Evolutionary conservation across 2,329 filamentous ascomycete species (phyloP).

Genomic region (Rhynchosporium agropyri): DNA sequence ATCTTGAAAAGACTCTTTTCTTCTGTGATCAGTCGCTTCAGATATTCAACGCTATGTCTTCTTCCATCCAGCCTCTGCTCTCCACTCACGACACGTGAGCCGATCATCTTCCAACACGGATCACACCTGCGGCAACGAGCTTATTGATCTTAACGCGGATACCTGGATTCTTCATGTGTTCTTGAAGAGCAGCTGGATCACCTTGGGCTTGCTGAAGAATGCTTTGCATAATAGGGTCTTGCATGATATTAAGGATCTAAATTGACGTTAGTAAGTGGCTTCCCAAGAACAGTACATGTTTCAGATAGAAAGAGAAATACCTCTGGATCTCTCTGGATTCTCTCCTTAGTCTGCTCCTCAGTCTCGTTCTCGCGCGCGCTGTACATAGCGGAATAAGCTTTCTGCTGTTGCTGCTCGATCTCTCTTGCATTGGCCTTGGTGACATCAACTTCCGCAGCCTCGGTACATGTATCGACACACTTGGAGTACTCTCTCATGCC

Average conservation of each 20-base stretch:
- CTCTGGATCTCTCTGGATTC: constrained; percentile 88
- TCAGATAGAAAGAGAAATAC: constrained; percentile 53
- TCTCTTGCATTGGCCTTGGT: constrained; percentile 80
- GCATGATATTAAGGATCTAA: constrained; percentile 83
- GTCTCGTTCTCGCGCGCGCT: constrained; percentile 89
- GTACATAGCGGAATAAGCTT: constrained; percentile 89
- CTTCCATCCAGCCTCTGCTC: background rate
- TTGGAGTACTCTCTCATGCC: constrained; percentile 99
- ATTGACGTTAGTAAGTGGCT: constrained; percentile 27
- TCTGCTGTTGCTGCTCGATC: constrained; percentile 92
- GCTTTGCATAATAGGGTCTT: constrained; percentile 96
- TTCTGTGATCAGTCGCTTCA: background rate
- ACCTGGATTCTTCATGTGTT: constrained; percentile 93
- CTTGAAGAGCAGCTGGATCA: constrained; percentile 87
- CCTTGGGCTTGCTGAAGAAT: constrained; percentile 96
- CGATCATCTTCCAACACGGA: constrained; percentile 64
- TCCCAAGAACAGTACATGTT: background rate
- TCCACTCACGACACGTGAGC: background rate
- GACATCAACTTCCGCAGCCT: constrained; percentile 76
- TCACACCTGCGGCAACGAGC: constrained; percentile 70
- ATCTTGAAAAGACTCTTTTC: background rate
- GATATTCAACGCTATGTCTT: background rate
- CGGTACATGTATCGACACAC: constrained; percentile 84
- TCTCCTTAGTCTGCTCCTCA: constrained; percentile 91
- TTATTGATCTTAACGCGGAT: constrained; percentile 84